phyloP scores from a whole-genome alignment of 352 stramenopile genomes.

The Phytophthora megakarya region DNA sequence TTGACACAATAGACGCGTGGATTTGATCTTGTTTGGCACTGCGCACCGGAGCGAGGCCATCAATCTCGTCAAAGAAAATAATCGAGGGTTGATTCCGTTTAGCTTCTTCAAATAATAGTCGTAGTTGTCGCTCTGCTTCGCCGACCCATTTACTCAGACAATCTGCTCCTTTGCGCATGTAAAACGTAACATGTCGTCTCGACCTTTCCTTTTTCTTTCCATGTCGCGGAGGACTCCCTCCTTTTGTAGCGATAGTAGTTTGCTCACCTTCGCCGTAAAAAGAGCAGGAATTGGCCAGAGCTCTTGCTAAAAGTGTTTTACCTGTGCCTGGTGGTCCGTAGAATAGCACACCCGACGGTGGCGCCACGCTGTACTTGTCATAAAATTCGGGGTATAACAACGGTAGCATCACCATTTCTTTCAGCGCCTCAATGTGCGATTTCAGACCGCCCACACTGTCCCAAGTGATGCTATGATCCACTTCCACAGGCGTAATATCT shows the following conservation, averaged over 20 bases:
- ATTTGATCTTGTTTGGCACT: slow-evolving; percentile 95
- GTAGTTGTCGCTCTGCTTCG: slow-evolving; percentile 90
- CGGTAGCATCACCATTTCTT: slow-evolving; percentile 95
- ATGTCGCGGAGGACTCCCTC: slow-evolving; percentile 2
- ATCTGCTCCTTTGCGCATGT: slow-evolving; percentile 94
- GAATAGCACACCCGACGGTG: slow-evolving; percentile 88
- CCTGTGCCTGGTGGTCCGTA: slow-evolving; percentile 92
- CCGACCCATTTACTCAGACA: slow-evolving; percentile 93
- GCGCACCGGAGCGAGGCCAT: slow-evolving; percentile 91
- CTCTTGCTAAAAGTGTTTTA: slow-evolving; percentile 91
- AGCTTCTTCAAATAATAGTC: slow-evolving; percentile 91
- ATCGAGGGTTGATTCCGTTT: slow-evolving; percentile 92
- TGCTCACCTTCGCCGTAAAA: slow-evolving; percentile 29
- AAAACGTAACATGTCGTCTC: slow-evolving; percentile 88
- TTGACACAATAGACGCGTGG: slow-evolving; percentile 93
- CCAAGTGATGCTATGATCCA: slow-evolving; percentile 87
- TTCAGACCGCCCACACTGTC: slow-evolving; percentile 84
- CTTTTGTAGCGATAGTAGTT: neutral
- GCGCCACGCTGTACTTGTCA: slow-evolving; percentile 85
- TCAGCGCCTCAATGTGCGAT: slow-evolving; percentile 88
- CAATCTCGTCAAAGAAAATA: slow-evolving; percentile 96
- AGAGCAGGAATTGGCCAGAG: slow-evolving; percentile 88
- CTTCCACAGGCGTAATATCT: slow-evolving; percentile 83
- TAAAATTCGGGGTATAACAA: slow-evolving; percentile 94
- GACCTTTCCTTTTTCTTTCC: slow-evolving; percentile 24